phyloP scores from a whole-genome alignment of 345 rosid species.

The Camelina neglecta region DNA sequence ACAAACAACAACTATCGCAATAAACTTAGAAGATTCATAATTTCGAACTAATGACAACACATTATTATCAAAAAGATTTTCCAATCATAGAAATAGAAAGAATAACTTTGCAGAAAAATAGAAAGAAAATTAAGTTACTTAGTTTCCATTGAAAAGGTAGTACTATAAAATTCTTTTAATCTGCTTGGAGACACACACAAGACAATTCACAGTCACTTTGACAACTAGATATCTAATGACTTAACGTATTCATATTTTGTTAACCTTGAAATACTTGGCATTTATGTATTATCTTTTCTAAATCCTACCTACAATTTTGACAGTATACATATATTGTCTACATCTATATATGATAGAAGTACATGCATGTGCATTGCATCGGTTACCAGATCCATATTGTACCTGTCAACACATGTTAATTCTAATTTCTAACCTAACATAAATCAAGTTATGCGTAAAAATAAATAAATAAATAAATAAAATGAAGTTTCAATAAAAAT shows the following conservation, averaged over 20 bases:
- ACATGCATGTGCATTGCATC: conserved; percentile 24
- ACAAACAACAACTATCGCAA: neutral
- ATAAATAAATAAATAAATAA: neutral
- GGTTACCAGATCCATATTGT: conserved; percentile 20
- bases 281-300: conserved; percentile 1
- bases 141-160: neutral
- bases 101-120: neutral
- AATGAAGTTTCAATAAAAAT: neutral
- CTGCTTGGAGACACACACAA: neutral
- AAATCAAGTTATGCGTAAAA: conserved; percentile 2
- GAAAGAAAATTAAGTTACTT: conserved; percentile 1
- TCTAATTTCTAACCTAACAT: conserved; percentile 12
- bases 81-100: neutral
- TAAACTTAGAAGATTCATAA: neutral
- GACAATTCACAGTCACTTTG: conserved; percentile 16
- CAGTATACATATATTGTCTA: neutral
- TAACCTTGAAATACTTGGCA: neutral
- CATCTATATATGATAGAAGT: too few relatives aligned
- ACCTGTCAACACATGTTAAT: conserved; percentile 15
- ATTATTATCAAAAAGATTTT: neutral
- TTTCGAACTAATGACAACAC: neutral
- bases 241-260: conserved; percentile 18
- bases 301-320: conserved; percentile 13
- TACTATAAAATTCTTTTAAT: neutral
- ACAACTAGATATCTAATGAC: conserved; percentile 3